phyloP scores from a whole-genome alignment of 2,329 filamentous ascomycete genomes.

The Fusarium neocosmosporiellum region DNA sequence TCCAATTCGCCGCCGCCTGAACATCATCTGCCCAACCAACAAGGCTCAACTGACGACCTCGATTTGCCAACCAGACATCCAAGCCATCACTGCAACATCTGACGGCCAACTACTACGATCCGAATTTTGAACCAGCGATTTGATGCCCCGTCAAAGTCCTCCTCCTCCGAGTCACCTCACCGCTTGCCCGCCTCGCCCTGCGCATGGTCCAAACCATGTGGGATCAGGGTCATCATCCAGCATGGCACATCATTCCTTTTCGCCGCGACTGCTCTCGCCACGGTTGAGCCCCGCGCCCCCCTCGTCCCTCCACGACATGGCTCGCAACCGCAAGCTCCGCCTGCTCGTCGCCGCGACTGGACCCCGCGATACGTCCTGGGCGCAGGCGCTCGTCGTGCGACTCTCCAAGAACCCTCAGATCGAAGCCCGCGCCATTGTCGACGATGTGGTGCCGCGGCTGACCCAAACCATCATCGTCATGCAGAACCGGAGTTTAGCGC shows the following conservation, averaged over 20 bases:
- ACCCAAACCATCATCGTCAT: conserved; percentile 71
- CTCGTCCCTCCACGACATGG: conserved; percentile 52
- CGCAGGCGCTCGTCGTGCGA: conserved; percentile 73
- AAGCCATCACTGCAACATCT: not conserved
- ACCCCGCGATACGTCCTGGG: conserved; percentile 72
- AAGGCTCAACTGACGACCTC: conserved; percentile 3
- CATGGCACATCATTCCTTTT: conserved; percentile 50
- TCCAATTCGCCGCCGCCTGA: conserved; percentile 31
- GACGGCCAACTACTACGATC: not conserved
- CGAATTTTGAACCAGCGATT: conserved; percentile 43
- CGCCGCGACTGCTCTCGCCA: conserved; percentile 41
- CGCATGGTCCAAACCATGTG: conserved; percentile 46
- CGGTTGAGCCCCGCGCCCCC: conserved; percentile 40
- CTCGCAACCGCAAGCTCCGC: conserved; percentile 61
- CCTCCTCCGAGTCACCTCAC: conserved; percentile 41
- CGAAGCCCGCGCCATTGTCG: conserved; percentile 70
- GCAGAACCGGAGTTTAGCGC: conserved; percentile 61
- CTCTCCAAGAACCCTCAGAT: conserved; percentile 73
- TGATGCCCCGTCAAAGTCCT: conserved; percentile 46
- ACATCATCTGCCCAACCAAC: conserved; percentile 34
- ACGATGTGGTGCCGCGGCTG: conserved; percentile 72
- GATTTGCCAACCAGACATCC: not conserved
- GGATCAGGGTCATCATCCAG: conserved; percentile 41
- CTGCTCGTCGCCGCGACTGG: conserved; percentile 76
- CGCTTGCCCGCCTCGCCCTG: conserved; percentile 42